Percentiles rank a stretch among this genome's conserved stretches.
Conservation (phyloP, 208 protist species). For the Angomonas ambiguus region DNA sequence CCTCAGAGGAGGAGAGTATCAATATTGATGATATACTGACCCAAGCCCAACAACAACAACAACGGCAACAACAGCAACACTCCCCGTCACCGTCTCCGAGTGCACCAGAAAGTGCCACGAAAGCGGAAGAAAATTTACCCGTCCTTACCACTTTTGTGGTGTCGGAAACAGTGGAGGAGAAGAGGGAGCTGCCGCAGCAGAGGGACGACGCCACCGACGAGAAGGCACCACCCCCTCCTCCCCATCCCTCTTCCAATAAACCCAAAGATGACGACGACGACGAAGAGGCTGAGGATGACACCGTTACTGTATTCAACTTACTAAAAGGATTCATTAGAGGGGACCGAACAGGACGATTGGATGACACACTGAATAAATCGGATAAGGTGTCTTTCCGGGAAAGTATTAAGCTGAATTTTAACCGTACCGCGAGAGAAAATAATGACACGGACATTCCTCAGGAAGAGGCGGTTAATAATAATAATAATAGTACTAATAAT, state of each 20-base stretch:
- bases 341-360: not conserved
- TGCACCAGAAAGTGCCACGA: not conserved
- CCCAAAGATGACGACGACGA: not conserved
- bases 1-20: not conserved
- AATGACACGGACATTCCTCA: not conserved
- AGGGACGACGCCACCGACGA: not conserved
- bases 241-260: not conserved
- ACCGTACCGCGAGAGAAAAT: not conserved
- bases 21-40: not conserved
- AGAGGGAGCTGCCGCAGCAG: not conserved
- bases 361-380: slow-evolving; percentile 1
- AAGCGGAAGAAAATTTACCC: not conserved
- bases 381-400: slow-evolving; percentile 3
- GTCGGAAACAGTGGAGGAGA: not conserved
- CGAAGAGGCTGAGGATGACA: not conserved
- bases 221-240: not conserved
- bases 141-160: not conserved
- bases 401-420: not conserved
- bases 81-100: not conserved
- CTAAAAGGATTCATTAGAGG: slow-evolving; percentile 5
- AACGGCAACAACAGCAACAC: not conserved
- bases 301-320: not conserved
- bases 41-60: not conserved
- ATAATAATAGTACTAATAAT: not conserved
- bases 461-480: not conserved